A percentile compares a stretch with the other conserved stretches of the same genome.
Conservation (phyloP, 441 rosid species). For the Francoa sonchifolia region DNA sequence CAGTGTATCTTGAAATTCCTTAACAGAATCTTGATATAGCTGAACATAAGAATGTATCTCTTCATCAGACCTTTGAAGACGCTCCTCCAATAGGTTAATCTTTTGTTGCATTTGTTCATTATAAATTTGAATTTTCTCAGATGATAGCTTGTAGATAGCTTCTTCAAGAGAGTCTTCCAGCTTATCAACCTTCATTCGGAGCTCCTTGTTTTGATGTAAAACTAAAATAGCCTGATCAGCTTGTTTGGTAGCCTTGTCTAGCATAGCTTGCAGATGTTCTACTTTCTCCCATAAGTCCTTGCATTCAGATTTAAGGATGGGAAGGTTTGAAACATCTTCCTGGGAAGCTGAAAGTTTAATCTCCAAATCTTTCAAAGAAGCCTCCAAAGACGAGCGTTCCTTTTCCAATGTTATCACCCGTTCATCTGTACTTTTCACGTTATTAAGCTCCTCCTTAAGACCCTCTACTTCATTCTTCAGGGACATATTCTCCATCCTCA, state of each 20-base stretch:
- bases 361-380: conserved; percentile 62
- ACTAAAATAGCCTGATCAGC: conserved; percentile 75
- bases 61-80: conserved; percentile 73
- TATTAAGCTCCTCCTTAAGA: conserved; percentile 41
- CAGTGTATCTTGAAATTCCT: conserved; percentile 79
- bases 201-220: conserved; percentile 78
- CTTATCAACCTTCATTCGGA: conserved; percentile 62
- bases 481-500: conserved; percentile 52
- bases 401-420: conserved; percentile 56
- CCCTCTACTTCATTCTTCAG: conserved; percentile 56
- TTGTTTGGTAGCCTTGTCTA: conserved; percentile 68
- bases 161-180: conserved; percentile 75
- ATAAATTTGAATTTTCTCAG: conserved; percentile 63
- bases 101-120: conserved; percentile 79
- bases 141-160: conserved; percentile 63
- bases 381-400: conserved; percentile 44
- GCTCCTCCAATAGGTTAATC: conserved; percentile 71
- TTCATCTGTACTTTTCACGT: conserved; percentile 44
- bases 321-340: conserved; percentile 57
- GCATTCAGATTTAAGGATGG: conserved; percentile 57
- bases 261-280: conserved; percentile 47
- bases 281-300: conserved; percentile 62
- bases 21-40: conserved; percentile 72
- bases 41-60: conserved; percentile 64
- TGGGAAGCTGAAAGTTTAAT: conserved; percentile 53